These are phyloP conservation scores for Pyrenophora seminiperda DNA, from an alignment of 2,329 filamentous ascomycete genomes.

Conservation along the genomic window DNA sequence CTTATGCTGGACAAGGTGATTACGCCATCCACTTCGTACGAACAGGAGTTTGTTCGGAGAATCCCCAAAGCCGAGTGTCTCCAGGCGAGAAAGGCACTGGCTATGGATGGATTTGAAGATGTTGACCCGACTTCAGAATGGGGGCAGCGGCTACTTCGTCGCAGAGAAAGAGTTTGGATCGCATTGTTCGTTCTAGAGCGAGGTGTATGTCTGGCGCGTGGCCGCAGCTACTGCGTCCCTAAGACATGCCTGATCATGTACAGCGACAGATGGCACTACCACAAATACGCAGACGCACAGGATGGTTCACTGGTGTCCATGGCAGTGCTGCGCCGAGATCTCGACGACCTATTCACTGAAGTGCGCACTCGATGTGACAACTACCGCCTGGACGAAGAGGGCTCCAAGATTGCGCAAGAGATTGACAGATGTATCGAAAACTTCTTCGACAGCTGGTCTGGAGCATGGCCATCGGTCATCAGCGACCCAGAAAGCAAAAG, in stretches of 20 bases:
- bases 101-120: conserved; percentile 70
- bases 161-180: conserved; percentile 72
- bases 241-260: conserved; percentile 68
- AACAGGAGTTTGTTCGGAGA: conserved; percentile 52
- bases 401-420: conserved; percentile 56
- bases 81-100: conserved; percentile 67
- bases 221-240: conserved; percentile 70
- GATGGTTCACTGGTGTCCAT: conserved; percentile 75
- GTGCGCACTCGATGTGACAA: conserved; percentile 66
- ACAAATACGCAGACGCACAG: conserved; percentile 66
- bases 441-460: conserved; percentile 70
- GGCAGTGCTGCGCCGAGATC: conserved; percentile 69
- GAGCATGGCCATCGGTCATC: conserved; percentile 57
- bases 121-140: conserved; percentile 65
- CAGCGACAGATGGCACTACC: conserved; percentile 72
- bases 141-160: conserved; percentile 65
- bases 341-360: conserved; percentile 64
- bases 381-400: conserved; percentile 58
- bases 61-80: conserved; percentile 71
- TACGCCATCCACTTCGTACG: conserved; percentile 58
- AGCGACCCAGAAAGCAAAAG: conserved; percentile 50
- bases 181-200: conserved; percentile 74
- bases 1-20: conserved; percentile 73
- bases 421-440: conserved; percentile 60
- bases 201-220: conserved; percentile 73